Base-by-base conservation (phyloP, 2,329 filamentous ascomycete species). In the Myotisia sp. region DNA sequence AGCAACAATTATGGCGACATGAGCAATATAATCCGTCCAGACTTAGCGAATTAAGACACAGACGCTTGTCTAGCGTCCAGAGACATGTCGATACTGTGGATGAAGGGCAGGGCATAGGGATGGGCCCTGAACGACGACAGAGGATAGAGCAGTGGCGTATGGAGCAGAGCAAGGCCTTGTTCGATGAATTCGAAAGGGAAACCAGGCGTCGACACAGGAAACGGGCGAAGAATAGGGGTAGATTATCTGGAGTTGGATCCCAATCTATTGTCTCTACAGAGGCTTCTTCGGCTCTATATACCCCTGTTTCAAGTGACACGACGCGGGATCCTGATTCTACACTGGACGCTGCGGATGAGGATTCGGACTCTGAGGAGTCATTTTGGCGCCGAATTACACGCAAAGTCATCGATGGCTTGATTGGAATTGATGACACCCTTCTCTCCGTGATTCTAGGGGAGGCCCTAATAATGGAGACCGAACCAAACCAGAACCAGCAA, bases 81-180 rank as follows among this genome's bases (percentile, higher is more conserved):
- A 59, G 64, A 38, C 62, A 67, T 37, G 47, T 76, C 8, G 70
- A 73, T 44, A 60, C 64, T 7, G 54, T 75, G 26, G 65, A 68
- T 39, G 63, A 73, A 44, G 68, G 74, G 37, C 64, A 67, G 23
- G 67, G 71, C 26, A 59, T 64, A 22, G 59, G 66, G 18, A 70
- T 76, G 26, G 78, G 84, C 43, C 64, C 71, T 26, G 84, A 93
- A 45, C 77, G 79, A 51, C 79, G 77, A 51, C 74, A 77, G 46
- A 72, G 87, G 40, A 92, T 98, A 51, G 87, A 95, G 57, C 71
- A 74, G 33, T 98, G 90, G 90, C 73, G 86, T 37, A 60, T 92
- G 50, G 87, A 95, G 50, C 86, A 98, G 54, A 93, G 85, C 54
- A 73, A 74, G 38, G 74, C 83, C 7, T 63, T 98, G 18, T 56